Percentiles rank a stretch among this genome's conserved stretches.
Evolutionary conservation across 106 monocot genomes (phyloP).

Genomic region (Dioscorea dumetorum): DNA sequence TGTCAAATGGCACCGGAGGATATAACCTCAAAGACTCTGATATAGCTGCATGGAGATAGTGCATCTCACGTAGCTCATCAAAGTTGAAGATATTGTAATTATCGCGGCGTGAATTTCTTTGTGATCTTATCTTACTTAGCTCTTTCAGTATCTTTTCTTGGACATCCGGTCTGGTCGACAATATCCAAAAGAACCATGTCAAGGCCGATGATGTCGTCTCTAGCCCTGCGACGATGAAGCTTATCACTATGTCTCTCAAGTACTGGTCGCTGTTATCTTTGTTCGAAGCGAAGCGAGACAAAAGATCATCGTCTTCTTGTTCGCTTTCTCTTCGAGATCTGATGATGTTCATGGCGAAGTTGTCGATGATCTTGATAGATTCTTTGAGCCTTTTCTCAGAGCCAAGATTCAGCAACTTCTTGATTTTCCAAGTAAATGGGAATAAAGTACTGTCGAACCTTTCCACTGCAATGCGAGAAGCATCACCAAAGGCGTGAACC

Average conservation of each 20-base stretch:
- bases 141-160: constrained; percentile 27
- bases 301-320: constrained; percentile 15
- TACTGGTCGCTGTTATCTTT: constrained; percentile 26
- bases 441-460: no score
- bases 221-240: constrained; percentile 36
- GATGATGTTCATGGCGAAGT: constrained; percentile 35
- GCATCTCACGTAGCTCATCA: constrained; percentile 29
- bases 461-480: no score
- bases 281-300: constrained; percentile 35
- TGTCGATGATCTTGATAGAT: no score
- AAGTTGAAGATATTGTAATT: background rate
- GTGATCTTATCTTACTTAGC: background rate
- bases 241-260: constrained; percentile 42
- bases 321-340: constrained; percentile 9
- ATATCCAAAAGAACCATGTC: constrained; percentile 52
- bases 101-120: background rate
- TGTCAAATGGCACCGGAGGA: constrained; percentile 23
- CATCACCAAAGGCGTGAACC: no score
- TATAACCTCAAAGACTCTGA: constrained; percentile 38
- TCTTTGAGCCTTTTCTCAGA: no score
- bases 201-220: constrained; percentile 43
- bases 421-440: no score
- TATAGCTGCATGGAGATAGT: constrained; percentile 26
- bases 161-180: constrained; percentile 23
- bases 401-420: no score